Base-by-base conservation (phyloP, 108 stramenopile species). In the Cyclotella baltica region DNA sequence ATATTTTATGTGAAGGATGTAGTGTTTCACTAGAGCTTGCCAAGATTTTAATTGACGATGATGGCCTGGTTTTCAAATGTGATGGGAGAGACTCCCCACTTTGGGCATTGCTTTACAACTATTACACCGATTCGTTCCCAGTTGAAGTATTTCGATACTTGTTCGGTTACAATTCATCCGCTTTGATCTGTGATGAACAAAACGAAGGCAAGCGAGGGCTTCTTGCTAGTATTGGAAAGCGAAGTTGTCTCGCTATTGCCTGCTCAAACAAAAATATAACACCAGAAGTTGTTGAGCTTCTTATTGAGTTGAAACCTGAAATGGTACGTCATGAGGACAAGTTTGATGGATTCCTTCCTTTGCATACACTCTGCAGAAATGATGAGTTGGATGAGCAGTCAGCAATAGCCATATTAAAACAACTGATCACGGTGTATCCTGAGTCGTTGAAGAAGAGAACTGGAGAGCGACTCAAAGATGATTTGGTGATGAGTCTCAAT, bases 311-410 rank as follows among this genome's bases (percentile, higher is more conserved):
- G 38, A 8, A 19, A 25, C 63, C 63, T 15, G 20, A 43, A 3
- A 46, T 65, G 63, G 38, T 43, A 65, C 6, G 25, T 18, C 11
- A 16, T 1, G 40, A 46, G 27, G 23, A 65, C 40, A 46, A 22
- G 11, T 25, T 3, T 11, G 29, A 30, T 46, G 63, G 63, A 4
- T 65, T 15, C 29, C 63, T 65, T 30, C 63, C 63, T 20, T 65
- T 65, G 63, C 63, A 65, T 46, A 46, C 37, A 22, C 63, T 65
- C n/a, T 65, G 63, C 40, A 8, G 20, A 22, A 65, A 65, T 28
- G 1, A 3, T 10, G 1, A 2, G 0, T 22, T 65, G 43, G 63
- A 65, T 18, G 63, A 65, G 63, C 40, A 46, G 33, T 46, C 40
- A 28, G 38, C 63, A 46, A 46, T 65, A 4, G 25, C 40, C 3